Base-by-base conservation (phyloP, 2,329 filamentous ascomycete genomes). In the Aureobasidium subglaciale region DNA sequence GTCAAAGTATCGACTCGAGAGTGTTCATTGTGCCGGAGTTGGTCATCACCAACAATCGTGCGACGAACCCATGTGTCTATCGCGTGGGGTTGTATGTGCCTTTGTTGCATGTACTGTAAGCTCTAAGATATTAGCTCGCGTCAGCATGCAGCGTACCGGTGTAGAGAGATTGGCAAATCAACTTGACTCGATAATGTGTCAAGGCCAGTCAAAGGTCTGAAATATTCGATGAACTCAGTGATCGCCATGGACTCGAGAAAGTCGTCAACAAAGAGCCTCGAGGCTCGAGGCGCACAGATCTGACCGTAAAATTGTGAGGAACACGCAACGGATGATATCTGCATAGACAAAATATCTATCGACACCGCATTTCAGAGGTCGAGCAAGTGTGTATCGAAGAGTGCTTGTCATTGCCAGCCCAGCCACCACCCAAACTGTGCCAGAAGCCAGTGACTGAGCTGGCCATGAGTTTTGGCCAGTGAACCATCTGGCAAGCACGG, bases 81-180 rank as follows among this genome's bases (percentile, higher is more conserved):
- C 34, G 43, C 43, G 43, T 48, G 43, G 34, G 22, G 46, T 10
- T 25, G 46, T 15, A 20, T 8, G 46, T 50, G 22, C 24, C n/a
- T 38, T n/a, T 18, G 32, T 27, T 34, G 32, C 34, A 50, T 37
- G 46, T 50, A 50, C 46, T 13, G 46, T 50, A 50, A 50, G 46
- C 46, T 29, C n/a, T 50, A 38, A 20, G 15, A 20, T 29, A 8
- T 18, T 50, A 50, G 46, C 46, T 50, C 46, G 46, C 32, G 7
- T 50, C 32, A 50, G 46, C 46, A 38, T 50, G 46, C 34, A 38
- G 34, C 34, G 20, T 27, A 38, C 46, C 34, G 46, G 46, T 38
- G 3, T 13, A 50, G 24, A 16, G 2, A 16, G 18, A 45, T 29
- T 20, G 25, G 10, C 4, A 25, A 18, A 22, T 37, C 45, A 25